Base-by-base conservation (phyloP, 257 asterid species). In the Plantago ovata region DNA sequence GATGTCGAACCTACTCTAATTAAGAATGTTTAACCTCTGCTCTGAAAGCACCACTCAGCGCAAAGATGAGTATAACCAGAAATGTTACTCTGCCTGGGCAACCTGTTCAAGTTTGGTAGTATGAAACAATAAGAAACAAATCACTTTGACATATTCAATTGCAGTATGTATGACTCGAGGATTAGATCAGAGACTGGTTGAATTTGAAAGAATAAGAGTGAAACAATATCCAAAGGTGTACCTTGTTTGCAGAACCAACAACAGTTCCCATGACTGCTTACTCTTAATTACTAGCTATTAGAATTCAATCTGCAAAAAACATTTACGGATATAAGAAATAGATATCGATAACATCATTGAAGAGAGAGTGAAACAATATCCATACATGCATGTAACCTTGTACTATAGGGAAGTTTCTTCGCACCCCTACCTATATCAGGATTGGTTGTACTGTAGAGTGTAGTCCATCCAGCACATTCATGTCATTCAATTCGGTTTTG, bases 71-170 rank as follows among this genome's bases (percentile, higher is more conserved):
- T 86, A 70, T 75, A 82, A 48, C 97, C 96, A 28, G 62, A 82
- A 90, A 62, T 84, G 75, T 58, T 77, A 95, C 97, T 64, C 97
- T 90, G 58, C 97, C 97, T 7, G 96, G 97, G 56, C 97, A 96
- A 63, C 97, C 97, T 90, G 80, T 57, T 65, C 80, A 69, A 55
- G 50, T 52, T 59, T 38, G 59, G 46, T 50, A 54, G 18, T 53
- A 12, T 54, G 36, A 68, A 58, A 32, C 11, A 33, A 56, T 16
- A 56, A 33, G 3, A 4, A 6, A 2, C 6, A 28, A 3, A 22
- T n/a, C 39, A 58, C 53, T 38, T 14, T 5, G 13, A 20, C 36
- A 21, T 14, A 51, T 19, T 36, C 41, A 56, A 12, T 56, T 14
- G 47, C 13, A 33, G 46, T 21, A 28, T 6, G n/a, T 18, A 38